Base-by-base conservation (phyloP, 495 filamentous ascomycete species). In the Podospora pseudoanserina region DNA sequence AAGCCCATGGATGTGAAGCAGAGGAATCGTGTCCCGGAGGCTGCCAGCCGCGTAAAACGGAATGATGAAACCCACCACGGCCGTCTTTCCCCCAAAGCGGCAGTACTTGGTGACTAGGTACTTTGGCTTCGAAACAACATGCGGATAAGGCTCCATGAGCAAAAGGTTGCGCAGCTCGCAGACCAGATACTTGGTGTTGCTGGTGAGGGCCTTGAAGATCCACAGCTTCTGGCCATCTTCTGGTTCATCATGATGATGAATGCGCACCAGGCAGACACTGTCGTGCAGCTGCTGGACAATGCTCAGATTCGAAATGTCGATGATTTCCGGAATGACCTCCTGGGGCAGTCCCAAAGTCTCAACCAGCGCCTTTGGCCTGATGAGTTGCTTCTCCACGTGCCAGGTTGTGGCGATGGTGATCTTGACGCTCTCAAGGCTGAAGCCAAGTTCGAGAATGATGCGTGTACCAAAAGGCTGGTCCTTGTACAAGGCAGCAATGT, bases 181-280 rank as follows among this genome's bases (percentile, higher is more conserved):
- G 69, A 82, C 83, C 16, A 85, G 68, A 65, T 81, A 84, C 67
- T 83, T 83, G 53, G 80, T 78, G 67, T 75, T 77, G 68, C 82
- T 84, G 13, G 81, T 80, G 71, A 84, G 67, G 16, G 82, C 81
- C 66, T 85, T 85, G 73, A 85, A 73, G 68, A 84, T 80, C 78
- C 75, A 82, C 4, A 80, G 69, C 64, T 75, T 69, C 59, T 56
- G 54, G 1, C 49, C 6, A 1, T 53, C 60, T 9, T 27, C 34
- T 19, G 32, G 28, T 1, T 26, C 28, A 18, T 69, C 70, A 54
- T 67, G 57, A 23, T 69, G 70, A 54, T 67, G 57, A 23, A 82
- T 75, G 67, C 73, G 74, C 26, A 84, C 80, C 19, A 83, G 69
- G 57, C 79, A 81, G 19, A 82, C 79, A 63, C 81, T 83, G 66